Evolutionary conservation across 495 filamentous ascomycete species (phyloP).

Genomic region (Aspergillus olivimuriae): DNA sequence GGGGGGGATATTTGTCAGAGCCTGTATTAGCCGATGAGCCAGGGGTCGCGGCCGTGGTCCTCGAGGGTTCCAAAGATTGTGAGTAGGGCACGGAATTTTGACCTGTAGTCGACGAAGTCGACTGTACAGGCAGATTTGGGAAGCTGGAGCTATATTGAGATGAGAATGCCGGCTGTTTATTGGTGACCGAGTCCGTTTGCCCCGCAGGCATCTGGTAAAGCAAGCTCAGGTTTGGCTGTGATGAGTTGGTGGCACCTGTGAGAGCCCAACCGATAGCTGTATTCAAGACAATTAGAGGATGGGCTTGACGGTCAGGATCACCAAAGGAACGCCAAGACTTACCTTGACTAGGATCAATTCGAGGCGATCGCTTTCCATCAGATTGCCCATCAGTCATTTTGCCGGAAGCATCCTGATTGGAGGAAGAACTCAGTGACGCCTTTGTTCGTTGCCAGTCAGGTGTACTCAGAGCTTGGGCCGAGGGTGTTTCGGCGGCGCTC

Average conservation of each 20-base stretch:
- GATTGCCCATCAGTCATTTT: constrained; percentile 21
- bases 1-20: constrained; percentile 16
- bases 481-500: constrained; percentile 41
- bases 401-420: constrained; percentile 19
- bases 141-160: constrained; percentile 35
- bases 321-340: no score
- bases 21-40: constrained; percentile 12
- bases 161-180: constrained; percentile 17
- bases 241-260: constrained; percentile 75
- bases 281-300: no score
- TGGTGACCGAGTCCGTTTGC: constrained; percentile 13
- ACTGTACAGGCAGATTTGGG: constrained; percentile 16
- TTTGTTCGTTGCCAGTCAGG: constrained; percentile 37
- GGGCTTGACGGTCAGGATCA: constrained; percentile 1
- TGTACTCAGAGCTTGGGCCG: constrained; percentile 33
- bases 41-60: constrained; percentile 11
- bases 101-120: constrained; percentile 14
- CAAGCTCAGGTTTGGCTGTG: constrained; percentile 69
- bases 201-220: constrained; percentile 54
- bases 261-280: constrained; percentile 69
- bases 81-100: constrained; percentile 19
- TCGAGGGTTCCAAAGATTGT: constrained; percentile 12
- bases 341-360: constrained; percentile 48
- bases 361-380: constrained; percentile 35
- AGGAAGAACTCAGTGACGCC: no score